phyloP scores from a whole-genome alignment of 1,284 basidiomycete genomes.

The Heliocybe sulcata region DNA sequence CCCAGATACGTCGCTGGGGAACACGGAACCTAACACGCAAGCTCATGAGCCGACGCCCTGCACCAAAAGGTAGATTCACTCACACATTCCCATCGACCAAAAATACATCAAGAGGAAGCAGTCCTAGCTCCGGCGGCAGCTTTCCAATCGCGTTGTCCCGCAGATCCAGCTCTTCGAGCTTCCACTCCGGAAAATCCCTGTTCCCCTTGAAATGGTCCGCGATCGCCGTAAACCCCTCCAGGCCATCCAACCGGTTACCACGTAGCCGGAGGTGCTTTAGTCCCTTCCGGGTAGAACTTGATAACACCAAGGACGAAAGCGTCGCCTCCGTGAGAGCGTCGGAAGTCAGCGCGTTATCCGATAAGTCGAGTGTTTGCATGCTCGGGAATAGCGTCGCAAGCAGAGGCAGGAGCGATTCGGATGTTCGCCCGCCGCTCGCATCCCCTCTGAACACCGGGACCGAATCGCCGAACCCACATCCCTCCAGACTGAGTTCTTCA shows the following conservation, averaged over 20 bases:
- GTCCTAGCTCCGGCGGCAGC: slow-evolving; percentile 59
- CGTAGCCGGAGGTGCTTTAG: slow-evolving; percentile 57
- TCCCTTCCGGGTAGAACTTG: slow-evolving; percentile 32
- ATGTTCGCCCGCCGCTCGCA: slow-evolving; percentile 28
- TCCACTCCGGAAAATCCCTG: slow-evolving; percentile 56
- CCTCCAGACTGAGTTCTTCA: slow-evolving; percentile 66
- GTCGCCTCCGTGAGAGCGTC: slow-evolving; percentile 37
- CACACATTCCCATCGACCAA: slow-evolving; percentile 80
- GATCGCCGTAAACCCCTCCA: slow-evolving; percentile 54
- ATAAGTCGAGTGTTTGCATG: slow-evolving; percentile 58
- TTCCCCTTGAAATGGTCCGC: slow-evolving; percentile 59
- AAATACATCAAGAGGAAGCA: slow-evolving; percentile 70
- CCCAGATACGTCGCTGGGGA: slow-evolving; percentile 74
- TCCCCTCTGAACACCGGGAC: slow-evolving; percentile 34
- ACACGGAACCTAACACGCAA: slow-evolving; percentile 56
- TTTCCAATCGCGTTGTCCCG: slow-evolving; percentile 70
- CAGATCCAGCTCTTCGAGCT: slow-evolving; percentile 71
- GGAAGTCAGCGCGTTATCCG: slow-evolving; percentile 62
- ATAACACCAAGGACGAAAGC: slow-evolving; percentile 43
- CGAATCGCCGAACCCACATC: slow-evolving; percentile 55
- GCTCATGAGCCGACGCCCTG: slow-evolving; percentile 2
- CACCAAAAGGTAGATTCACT: slow-evolving; percentile 24
- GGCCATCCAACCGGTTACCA: slow-evolving; percentile 54
- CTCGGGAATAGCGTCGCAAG: slow-evolving; percentile 61
- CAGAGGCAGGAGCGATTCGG: slow-evolving; percentile 46